Base-by-base conservation (phyloP, 2,329 filamentous ascomycete species). In the Ilyonectria mors-panacis region DNA sequence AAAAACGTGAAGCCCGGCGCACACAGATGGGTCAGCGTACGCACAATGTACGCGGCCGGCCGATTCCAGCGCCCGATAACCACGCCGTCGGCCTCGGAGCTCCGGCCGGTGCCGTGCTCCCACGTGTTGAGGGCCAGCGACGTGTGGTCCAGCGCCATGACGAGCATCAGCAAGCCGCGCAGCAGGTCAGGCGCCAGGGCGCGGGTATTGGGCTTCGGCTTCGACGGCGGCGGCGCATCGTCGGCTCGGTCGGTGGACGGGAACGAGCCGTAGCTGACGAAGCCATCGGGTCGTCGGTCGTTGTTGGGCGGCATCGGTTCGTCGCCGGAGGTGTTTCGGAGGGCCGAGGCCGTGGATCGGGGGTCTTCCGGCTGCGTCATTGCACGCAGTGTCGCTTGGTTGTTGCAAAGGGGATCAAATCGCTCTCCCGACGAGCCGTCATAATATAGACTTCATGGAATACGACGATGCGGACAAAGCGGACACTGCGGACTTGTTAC, bases 91-190 rank as follows among this genome's bases (percentile, higher is more conserved):
- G 61, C 57, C 67, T 85, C 83, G 1, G 70, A 66, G n/a, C 68
- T 68, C n/a, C 75, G 65, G 5, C 78, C 78, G 7, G 82, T 84
- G 39, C 81, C 81, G 59, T 84, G 81, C 26, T 75, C 67, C 83
- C 83, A 85, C 1, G 80, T 75, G 61, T 78, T 77, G n/a, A 85
- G 73, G 1, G 73, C 73, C 17, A 84, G 65, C n/a, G 76, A 73
- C 62, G 77, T 79, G 71, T 85, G 83, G 71, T 85, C 83, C 47
- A 85, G 68, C 1, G 82, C 82, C 84, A 85, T 85, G 61, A 82
- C 51, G 13, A 79, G 72, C 80, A 84, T 84, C n/a, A 85, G 75
- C 2, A 84, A 71, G 33, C 83, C 83, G 37, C 83, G 82, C 6
- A 85, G 75, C 17, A 85, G 76, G 63, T 85, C 83, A 3, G 83